Conservation (phyloP, 305 asterid genomes). For the Fraxinus paxiana region DNA sequence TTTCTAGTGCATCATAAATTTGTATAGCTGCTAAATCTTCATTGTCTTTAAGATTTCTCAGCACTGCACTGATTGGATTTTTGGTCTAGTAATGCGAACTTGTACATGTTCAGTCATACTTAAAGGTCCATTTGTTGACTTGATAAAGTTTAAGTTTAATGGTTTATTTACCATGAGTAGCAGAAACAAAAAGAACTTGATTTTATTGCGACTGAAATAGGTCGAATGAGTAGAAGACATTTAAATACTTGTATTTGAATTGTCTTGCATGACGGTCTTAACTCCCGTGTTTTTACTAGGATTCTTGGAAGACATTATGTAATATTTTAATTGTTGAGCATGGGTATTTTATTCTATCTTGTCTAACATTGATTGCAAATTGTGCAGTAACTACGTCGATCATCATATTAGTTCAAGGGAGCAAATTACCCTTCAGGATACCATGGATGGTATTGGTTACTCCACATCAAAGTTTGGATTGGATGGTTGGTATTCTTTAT, state of each 20-base stretch:
- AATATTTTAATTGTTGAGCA: not conserved
- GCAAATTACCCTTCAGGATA: constrained; percentile 96
- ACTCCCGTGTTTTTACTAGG: constrained; percentile 6
- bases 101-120: not conserved
- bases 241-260: constrained; percentile 12
- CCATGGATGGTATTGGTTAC: constrained; percentile 77
- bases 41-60: not conserved
- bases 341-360: constrained; percentile 5
- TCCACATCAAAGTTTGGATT: constrained; percentile 91
- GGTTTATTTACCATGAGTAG: not conserved
- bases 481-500: constrained; percentile 61
- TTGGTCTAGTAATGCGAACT: constrained; percentile 7
- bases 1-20: constrained; percentile 14
- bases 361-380: constrained; percentile 21
- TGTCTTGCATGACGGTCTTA: constrained; percentile 1
- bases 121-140: constrained; percentile 1
- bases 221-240: constrained; percentile 1
- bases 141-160: constrained; percentile 15
- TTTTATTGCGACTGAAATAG: constrained; percentile 5
- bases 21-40: not conserved
- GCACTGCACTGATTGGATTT: constrained; percentile 1
- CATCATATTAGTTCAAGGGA: constrained; percentile 97
- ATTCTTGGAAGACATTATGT: constrained; percentile 9
- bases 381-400: constrained; percentile 85
- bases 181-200: constrained; percentile 7